Evolutionary conservation across 2,329 filamentous ascomycete species (phyloP).

Genomic region (Nothomitra cinnamomea): DNA sequence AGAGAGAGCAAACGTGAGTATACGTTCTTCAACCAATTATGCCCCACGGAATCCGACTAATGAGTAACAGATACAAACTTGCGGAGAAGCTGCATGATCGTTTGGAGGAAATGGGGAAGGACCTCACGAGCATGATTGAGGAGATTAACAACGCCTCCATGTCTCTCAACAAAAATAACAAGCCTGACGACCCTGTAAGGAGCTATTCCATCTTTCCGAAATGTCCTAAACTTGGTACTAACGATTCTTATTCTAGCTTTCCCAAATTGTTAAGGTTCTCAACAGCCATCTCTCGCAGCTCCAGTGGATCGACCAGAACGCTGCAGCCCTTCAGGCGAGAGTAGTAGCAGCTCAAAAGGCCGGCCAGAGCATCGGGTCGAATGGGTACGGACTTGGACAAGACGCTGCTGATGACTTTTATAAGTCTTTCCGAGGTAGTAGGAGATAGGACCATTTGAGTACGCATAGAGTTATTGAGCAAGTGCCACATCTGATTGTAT

Average conservation of each 20-base stretch:
- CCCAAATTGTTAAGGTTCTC: slow-evolving; percentile 86
- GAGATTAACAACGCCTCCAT: slow-evolving; percentile 93
- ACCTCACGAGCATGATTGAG: slow-evolving; percentile 90
- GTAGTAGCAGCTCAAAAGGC: slow-evolving; percentile 69
- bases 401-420: slow-evolving; percentile 81
- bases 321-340: slow-evolving; percentile 64
- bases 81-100: slow-evolving; percentile 85
- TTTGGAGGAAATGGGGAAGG: slow-evolving; percentile 84
- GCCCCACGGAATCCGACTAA: background rate
- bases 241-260: slow-evolving; percentile 39
- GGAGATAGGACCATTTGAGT: slow-evolving; percentile 17
- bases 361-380: slow-evolving; percentile 35
- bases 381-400: slow-evolving; percentile 35
- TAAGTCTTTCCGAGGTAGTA: slow-evolving; percentile 65
- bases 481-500: slow-evolving; percentile 1
- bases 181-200: slow-evolving; percentile 73
- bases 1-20: slow-evolving; percentile 72
- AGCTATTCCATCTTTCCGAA: background rate
- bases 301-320: slow-evolving; percentile 82
- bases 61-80: slow-evolving; percentile 50
- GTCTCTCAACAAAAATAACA: slow-evolving; percentile 73
- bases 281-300: slow-evolving; percentile 85
- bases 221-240: slow-evolving; percentile 3
- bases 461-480: background rate
- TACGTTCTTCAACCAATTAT: background rate